Percentiles rank a stretch among this genome's conserved stretches.
Evolutionary conservation across 345 rosid genomes (phyloP).

Genomic region (Cochlearia excelsa): DNA sequence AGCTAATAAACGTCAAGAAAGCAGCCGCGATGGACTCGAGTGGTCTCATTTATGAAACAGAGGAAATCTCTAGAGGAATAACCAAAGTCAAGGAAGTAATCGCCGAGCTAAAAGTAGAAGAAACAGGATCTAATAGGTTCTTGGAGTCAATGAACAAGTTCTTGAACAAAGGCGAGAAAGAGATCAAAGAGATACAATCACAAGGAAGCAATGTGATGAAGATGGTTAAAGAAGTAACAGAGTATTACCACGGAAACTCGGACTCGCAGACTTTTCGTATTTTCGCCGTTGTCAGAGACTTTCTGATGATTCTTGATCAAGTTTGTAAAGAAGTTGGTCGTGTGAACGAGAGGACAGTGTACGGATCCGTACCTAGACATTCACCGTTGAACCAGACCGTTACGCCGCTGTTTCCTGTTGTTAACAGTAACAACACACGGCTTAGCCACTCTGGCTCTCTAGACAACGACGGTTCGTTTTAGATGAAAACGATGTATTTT

Average conservation of each 20-base stretch:
- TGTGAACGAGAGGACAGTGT: conserved; percentile 74
- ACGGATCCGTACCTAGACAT: conserved; percentile 48
- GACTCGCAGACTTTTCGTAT: conserved; percentile 79
- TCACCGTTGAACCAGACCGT: conserved; percentile 36
- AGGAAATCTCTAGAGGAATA: conserved; percentile 54
- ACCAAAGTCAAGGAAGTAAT: conserved; percentile 49
- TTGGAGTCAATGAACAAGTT: conserved; percentile 60
- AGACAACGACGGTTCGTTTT: conserved; percentile 29
- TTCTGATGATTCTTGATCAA: conserved; percentile 76
- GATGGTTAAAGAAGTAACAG: conserved; percentile 73
- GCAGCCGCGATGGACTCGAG: conserved; percentile 86
- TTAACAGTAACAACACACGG: conserved; percentile 25
- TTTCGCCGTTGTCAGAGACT: conserved; percentile 79
- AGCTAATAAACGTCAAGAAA: conserved; percentile 77
- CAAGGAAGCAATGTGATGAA: conserved; percentile 44
- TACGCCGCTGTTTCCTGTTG: conserved; percentile 50
- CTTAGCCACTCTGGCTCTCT: conserved; percentile 39
- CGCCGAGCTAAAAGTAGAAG: conserved; percentile 38
- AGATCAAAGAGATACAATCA: conserved; percentile 52
- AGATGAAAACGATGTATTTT: conserved; percentile 18
- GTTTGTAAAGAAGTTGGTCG: conserved; percentile 93
- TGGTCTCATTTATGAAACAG: conserved; percentile 55
- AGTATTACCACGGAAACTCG: conserved; percentile 87
- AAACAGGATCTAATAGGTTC: conserved; percentile 38
- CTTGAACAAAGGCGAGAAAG: conserved; percentile 64